Percentiles rank a stretch among this genome's conserved stretches.
These are phyloP conservation scores for Talaromyces nanjingensis DNA, from an alignment of 495 filamentous ascomycete species.

Conservation along the genomic window DNA sequence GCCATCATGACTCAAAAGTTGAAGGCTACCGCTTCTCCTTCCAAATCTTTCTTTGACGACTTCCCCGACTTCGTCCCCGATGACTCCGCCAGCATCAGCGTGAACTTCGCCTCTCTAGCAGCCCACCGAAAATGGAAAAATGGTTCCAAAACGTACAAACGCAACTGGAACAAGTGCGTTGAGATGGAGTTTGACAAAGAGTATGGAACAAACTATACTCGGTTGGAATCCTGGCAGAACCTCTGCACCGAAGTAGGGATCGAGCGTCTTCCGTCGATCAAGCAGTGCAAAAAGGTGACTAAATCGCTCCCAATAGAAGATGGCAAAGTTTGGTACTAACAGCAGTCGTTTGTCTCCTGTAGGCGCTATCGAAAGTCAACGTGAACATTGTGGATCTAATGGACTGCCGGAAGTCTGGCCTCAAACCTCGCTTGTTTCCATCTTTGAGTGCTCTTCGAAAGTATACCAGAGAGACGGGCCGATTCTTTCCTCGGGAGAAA, in stretches of 20 bases:
- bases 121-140: conserved; percentile 15
- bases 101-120: conserved; percentile 19
- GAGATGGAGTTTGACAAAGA: conserved; percentile 16
- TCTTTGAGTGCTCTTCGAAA: conserved; percentile 21
- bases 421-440: conserved; percentile 23
- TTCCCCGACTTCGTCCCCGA: conserved; percentile 15
- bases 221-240: conserved; percentile 19
- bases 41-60: conserved; percentile 11
- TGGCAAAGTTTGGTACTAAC: neutral
- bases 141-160: conserved; percentile 14
- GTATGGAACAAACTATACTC: conserved; percentile 12
- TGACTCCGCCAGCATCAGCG: conserved; percentile 8
- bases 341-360: neutral
- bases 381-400: conserved; percentile 50
- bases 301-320: neutral
- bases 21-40: neutral
- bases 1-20: neutral
- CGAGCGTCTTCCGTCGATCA: conserved; percentile 22
- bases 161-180: conserved; percentile 18
- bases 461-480: conserved; percentile 27
- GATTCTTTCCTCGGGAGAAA: conserved; percentile 23
- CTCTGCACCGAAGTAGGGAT: conserved; percentile 30
- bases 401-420: conserved; percentile 28
- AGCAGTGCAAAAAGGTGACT: conserved; percentile 34
- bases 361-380: conserved; percentile 21